Evolutionary conservation across 257 asterid genomes (phyloP).

Genomic region (Solanum appendiculatum): DNA sequence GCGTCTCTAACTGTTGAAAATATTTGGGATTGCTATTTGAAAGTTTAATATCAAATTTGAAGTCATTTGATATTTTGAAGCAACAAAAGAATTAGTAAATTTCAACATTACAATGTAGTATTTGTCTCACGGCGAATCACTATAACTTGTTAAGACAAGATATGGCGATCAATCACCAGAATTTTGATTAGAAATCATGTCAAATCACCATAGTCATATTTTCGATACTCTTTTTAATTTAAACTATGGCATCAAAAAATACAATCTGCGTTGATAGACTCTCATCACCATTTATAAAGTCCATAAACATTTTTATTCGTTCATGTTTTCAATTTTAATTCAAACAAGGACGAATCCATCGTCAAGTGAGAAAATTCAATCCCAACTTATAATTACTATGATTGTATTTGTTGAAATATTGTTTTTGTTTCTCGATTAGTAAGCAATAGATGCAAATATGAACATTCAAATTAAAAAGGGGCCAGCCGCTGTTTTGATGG

Average conservation of each 20-base stretch:
- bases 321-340: background rate
- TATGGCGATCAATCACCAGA: no score
- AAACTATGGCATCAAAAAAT: background rate
- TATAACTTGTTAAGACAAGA: background rate
- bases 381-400: background rate
- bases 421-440: background rate
- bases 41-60: background rate
- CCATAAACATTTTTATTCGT: background rate
- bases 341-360: background rate
- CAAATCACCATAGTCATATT: background rate
- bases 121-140: background rate
- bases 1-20: background rate
- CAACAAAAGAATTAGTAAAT: no score
- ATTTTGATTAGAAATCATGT: background rate
- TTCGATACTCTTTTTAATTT: background rate
- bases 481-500: background rate
- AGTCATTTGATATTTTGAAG: no score
- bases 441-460: background rate
- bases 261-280: background rate
- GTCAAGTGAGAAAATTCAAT: background rate
- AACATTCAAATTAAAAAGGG: background rate
- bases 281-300: background rate
- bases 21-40: background rate
- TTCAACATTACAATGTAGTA: background rate
- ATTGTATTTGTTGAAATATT: background rate